These are phyloP conservation scores for Lichtheimia hyalospora DNA, from an alignment of 371 early-diverging fungal species.

Conservation along the genomic window DNA sequence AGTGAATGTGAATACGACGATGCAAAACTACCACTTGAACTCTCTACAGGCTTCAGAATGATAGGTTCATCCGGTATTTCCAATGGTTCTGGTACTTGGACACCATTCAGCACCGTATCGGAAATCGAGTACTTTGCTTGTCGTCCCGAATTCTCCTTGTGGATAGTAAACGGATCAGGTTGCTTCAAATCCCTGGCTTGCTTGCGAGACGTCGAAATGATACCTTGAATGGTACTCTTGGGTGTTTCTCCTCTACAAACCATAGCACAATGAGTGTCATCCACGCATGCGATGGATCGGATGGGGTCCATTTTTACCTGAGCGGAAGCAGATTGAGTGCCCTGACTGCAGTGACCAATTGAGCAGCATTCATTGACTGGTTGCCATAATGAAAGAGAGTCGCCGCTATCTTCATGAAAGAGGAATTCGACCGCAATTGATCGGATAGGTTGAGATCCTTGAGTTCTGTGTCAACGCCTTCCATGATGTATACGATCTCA, in stretches of 20 bases:
- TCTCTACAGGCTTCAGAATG: slow-evolving; percentile 36
- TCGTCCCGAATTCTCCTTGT: slow-evolving; percentile 37
- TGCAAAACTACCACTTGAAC: slow-evolving; percentile 5
- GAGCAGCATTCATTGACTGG: slow-evolving; percentile 46
- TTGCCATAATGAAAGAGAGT: slow-evolving; percentile 52
- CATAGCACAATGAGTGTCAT: not conserved
- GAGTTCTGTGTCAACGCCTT: slow-evolving; percentile 41
- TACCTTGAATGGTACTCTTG: slow-evolving; percentile 56
- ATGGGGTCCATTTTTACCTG: slow-evolving; percentile 25
- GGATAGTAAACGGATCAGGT: slow-evolving; percentile 48
- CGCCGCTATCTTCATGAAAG: slow-evolving; percentile 54
- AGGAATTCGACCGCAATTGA: slow-evolving; percentile 43
- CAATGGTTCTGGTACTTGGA: slow-evolving; percentile 21
- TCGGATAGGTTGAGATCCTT: slow-evolving; percentile 39
- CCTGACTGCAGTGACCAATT: slow-evolving; percentile 45
- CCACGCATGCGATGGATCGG: slow-evolving; percentile 1
- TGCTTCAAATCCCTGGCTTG: slow-evolving; percentile 37
- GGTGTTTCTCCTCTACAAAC: slow-evolving; percentile 49
- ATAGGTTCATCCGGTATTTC: slow-evolving; percentile 50
- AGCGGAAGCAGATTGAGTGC: slow-evolving; percentile 42
- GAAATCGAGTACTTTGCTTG: slow-evolving; percentile 49
- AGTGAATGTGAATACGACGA: slow-evolving; percentile 9
- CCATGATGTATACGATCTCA: slow-evolving; percentile 15
- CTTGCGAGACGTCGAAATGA: slow-evolving; percentile 51
- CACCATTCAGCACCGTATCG: slow-evolving; percentile 38